Evolutionary conservation across 805 yeast genomes (phyloP).

Genomic region (Yamadazyma ubonensis): DNA sequence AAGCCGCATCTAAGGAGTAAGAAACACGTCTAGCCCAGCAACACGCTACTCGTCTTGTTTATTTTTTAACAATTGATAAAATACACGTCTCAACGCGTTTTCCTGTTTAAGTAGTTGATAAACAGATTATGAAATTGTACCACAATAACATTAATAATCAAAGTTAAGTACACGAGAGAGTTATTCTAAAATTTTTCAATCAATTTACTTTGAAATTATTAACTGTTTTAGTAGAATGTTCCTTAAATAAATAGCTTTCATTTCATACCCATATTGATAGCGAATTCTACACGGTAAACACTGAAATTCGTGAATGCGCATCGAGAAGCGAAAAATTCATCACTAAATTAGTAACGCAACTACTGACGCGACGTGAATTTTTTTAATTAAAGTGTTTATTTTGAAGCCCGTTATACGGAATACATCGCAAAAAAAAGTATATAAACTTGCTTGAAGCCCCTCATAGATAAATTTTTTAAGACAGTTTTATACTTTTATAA

Average conservation of each 20-base stretch:
- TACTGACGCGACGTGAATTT: slow-evolving; percentile 8
- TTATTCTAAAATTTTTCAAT: too few species aligned
- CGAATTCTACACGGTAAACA: not conserved
- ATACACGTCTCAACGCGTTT: slow-evolving; percentile 12
- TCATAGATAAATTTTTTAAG: not conserved
- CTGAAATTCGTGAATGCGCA: slow-evolving; percentile 3
- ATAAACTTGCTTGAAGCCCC: slow-evolving; percentile 5
- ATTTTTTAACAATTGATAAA: slow-evolving; percentile 4
- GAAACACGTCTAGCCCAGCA: not conserved
- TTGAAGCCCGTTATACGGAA: slow-evolving; percentile 8
- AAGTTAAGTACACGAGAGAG: too few species aligned
- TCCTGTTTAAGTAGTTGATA: slow-evolving; percentile 10
- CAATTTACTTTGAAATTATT: too few species aligned
- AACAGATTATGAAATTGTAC: slow-evolving; percentile 7
- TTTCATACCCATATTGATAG: not conserved
- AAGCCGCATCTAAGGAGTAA: not conserved
- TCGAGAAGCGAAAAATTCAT: slow-evolving; percentile 6
- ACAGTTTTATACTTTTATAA: not conserved
- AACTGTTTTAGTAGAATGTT: too few species aligned
- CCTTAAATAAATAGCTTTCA: not conserved
- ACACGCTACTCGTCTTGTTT: slow-evolving; percentile 14
- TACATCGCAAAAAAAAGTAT: slow-evolving; percentile 7
- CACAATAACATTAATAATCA: not conserved
- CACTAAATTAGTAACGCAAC: slow-evolving; percentile 8
- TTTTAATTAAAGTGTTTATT: slow-evolving; percentile 7